Conservation (phyloP, 768 basidiomycete genomes). For the Suillus subluteus region DNA sequence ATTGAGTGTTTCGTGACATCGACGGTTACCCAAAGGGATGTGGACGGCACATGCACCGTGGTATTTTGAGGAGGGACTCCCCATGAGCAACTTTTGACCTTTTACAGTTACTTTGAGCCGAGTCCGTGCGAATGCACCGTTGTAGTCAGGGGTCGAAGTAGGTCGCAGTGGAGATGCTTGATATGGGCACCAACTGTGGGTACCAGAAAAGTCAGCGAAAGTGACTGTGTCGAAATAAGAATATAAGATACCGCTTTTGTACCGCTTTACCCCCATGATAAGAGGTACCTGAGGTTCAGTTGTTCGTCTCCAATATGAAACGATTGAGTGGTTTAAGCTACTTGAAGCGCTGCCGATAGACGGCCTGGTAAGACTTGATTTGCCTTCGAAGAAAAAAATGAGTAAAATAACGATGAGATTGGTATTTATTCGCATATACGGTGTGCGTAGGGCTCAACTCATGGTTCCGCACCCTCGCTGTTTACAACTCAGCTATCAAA, state of each 20-base stretch:
- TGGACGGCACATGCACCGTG: slow-evolving; percentile 43
- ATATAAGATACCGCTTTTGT: not conserved
- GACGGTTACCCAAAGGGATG: slow-evolving; percentile 40
- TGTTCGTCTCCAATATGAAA: not conserved
- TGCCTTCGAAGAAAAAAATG: not conserved
- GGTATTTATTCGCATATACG: not conserved
- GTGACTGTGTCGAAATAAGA: not conserved
- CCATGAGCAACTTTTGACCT: slow-evolving; percentile 5
- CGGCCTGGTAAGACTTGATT: not conserved
- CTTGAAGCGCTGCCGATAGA: not conserved
- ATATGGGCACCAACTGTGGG: not conserved
- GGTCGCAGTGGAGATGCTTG: not conserved
- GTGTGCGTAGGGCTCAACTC: not conserved
- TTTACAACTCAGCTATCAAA: not conserved
- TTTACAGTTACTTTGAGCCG: not conserved
- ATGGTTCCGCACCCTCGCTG: not conserved
- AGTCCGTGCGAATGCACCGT: not conserved
- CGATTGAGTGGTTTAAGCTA: not conserved
- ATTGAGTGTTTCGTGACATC: slow-evolving; percentile 19
- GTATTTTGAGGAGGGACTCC: slow-evolving; percentile 41
- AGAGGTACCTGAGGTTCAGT: not conserved
- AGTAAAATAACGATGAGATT: not conserved
- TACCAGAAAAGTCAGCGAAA: not conserved
- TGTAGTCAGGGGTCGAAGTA: not conserved
- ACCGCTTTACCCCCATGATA: not conserved